Evolutionary conservation across 164 flowering plant genomes (phyloP).

Genomic region (Vitis amurensis): DNA sequence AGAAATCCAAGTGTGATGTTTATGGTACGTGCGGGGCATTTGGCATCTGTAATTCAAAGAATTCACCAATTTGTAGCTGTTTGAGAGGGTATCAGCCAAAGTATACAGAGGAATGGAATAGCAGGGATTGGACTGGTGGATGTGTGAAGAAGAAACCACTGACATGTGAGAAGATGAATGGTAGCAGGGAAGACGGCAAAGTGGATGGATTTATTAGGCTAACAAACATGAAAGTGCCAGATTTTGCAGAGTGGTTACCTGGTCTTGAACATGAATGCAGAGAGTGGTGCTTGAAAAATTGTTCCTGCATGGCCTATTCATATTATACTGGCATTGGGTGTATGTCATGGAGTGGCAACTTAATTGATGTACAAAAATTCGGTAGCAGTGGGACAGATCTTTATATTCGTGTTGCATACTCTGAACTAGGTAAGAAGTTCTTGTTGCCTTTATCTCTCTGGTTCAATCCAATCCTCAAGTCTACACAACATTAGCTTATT

Average conservation of each 20-base stretch:
- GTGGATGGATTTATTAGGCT: slow-evolving; percentile 37
- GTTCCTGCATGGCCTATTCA: slow-evolving; percentile 61
- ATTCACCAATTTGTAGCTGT: no score
- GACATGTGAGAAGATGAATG: slow-evolving; percentile 27
- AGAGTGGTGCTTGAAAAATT: slow-evolving; percentile 42
- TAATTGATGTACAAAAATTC: slow-evolving; percentile 35
- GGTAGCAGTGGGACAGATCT: slow-evolving; percentile 31
- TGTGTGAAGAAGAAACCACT: slow-evolving; percentile 34
- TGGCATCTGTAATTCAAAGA: slow-evolving; percentile 19
- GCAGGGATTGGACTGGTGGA: slow-evolving; percentile 39
- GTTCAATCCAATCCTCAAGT: no score
- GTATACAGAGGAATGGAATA: slow-evolving; percentile 30
- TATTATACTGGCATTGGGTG: slow-evolving; percentile 42
- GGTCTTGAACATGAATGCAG: slow-evolving; percentile 24
- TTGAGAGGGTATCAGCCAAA: slow-evolving; percentile 33
- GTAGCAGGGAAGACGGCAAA: slow-evolving; percentile 7
- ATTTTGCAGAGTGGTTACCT: slow-evolving; percentile 22
- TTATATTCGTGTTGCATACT: slow-evolving; percentile 30
- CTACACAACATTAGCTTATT: no score
- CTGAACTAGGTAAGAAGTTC: no score
- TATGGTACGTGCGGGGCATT: slow-evolving; percentile 33
- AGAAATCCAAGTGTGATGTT: slow-evolving; percentile 18
- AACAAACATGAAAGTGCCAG: slow-evolving; percentile 41
- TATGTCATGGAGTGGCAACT: slow-evolving; percentile 37
- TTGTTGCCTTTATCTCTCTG: no score